Evolutionary conservation across 495 filamentous ascomycete genomes (phyloP).

Genomic region (Trichocladium antarcticum): DNA sequence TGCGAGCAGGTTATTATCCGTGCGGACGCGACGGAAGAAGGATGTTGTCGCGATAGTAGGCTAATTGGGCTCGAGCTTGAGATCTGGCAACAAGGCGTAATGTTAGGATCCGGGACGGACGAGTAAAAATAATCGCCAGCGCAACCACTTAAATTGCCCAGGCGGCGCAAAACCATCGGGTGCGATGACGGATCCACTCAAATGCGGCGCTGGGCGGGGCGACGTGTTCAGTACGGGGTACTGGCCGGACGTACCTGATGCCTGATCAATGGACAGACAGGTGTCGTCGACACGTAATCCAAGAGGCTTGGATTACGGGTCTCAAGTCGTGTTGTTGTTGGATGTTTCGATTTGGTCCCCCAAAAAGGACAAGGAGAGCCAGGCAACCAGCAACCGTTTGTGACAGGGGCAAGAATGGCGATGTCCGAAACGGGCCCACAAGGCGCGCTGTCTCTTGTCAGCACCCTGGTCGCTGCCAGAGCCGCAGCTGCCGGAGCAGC

Average conservation of each 20-base stretch:
- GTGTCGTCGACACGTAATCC: background rate
- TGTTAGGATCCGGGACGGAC: slow-evolving; percentile 16
- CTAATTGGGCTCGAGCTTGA: slow-evolving; percentile 2
- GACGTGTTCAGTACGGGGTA: no score
- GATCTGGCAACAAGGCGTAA: slow-evolving; percentile 25
- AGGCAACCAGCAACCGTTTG: slow-evolving; percentile 3
- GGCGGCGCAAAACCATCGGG: background rate
- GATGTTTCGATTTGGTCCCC: background rate
- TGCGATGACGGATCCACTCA: background rate
- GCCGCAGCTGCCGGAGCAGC: slow-evolving; percentile 1
- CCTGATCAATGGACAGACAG: background rate
- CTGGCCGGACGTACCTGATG: slow-evolving; percentile 7
- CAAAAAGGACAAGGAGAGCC: no score
- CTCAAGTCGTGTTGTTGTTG: background rate
- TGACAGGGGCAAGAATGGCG: slow-evolving; percentile 14
- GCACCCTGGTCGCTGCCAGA: slow-evolving; percentile 10
- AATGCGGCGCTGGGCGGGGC: background rate
- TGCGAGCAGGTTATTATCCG: background rate
- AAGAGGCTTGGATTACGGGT: background rate
- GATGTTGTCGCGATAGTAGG: background rate
- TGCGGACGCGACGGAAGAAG: background rate
- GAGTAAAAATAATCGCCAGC: slow-evolving; percentile 19
- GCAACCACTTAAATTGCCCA: slow-evolving; percentile 1
- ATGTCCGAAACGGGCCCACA: slow-evolving; percentile 13
- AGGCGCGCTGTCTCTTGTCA: slow-evolving; percentile 2